These are phyloP conservation scores for Botrytis hyacinthi DNA, from an alignment of 2,329 filamentous ascomycete species.

Conservation along the genomic window DNA sequence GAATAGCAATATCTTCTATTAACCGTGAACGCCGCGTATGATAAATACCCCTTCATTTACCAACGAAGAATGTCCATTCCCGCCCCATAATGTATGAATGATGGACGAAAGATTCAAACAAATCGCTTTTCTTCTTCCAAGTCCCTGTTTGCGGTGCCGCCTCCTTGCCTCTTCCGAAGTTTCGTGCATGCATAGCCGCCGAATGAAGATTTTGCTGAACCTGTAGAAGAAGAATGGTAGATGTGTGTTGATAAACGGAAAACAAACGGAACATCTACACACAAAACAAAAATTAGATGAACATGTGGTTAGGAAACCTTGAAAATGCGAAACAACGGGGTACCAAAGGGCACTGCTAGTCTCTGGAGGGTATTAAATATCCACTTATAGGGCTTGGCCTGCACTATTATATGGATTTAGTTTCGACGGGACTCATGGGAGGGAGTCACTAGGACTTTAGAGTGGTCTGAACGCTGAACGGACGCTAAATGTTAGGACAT, in stretches of 20 bases:
- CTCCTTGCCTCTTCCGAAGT: not conserved
- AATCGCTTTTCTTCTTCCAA: not conserved
- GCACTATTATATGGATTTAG: not conserved
- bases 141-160: not conserved
- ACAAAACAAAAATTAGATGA: not conserved
- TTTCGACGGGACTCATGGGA: not conserved
- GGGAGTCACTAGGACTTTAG: not conserved
- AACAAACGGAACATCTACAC: not conserved
- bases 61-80: not conserved
- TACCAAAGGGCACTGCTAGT: not conserved
- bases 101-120: too few relatives aligned
- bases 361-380: not conserved
- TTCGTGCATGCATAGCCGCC: conserved; percentile 1
- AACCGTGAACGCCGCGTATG: not conserved
- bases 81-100: not conserved
- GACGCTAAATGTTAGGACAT: not conserved
- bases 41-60: not conserved
- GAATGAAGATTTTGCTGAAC: not conserved
- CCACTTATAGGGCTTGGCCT: conserved; percentile 10
- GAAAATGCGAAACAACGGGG: not conserved
- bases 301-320: not conserved
- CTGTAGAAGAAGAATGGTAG: not conserved
- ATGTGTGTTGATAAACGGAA: not conserved
- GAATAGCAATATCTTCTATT: not conserved
- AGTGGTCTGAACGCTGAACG: not conserved